A percentile compares a stretch with the other conserved stretches of the same genome.
Conservation (phyloP, 306 rosid species). For the Sophora flavescens region DNA sequence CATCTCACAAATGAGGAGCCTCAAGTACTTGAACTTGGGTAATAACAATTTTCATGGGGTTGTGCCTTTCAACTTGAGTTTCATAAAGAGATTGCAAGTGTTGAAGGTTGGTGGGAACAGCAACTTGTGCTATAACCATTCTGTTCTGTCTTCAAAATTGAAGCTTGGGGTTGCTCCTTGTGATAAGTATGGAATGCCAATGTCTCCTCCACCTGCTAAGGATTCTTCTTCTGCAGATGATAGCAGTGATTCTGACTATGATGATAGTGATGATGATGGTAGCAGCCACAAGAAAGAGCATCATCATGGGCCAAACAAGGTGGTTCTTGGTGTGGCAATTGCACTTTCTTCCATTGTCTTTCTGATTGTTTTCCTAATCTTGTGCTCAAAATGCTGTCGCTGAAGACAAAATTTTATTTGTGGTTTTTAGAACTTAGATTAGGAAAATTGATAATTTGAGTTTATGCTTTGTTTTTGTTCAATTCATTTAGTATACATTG, state of each 20-base stretch:
- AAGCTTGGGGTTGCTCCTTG: constrained; percentile 87
- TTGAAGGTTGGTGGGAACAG: constrained; percentile 74
- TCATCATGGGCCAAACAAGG: constrained; percentile 81
- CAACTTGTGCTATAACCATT: constrained; percentile 78
- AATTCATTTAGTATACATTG: constrained; percentile 47
- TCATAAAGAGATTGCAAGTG: constrained; percentile 58
- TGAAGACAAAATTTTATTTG: constrained; percentile 41
- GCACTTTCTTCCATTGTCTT: constrained; percentile 87
- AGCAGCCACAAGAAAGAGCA: constrained; percentile 49
- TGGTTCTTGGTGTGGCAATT: constrained; percentile 91
- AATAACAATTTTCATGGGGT: constrained; percentile 71
- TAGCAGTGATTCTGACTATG: constrained; percentile 52
- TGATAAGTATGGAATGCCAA: constrained; percentile 79
- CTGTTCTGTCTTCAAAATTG: constrained; percentile 71
- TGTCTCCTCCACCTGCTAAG: constrained; percentile 78
- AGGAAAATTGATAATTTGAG: constrained; percentile 47
- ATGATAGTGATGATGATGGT: constrained; percentile 52
- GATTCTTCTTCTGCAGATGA: constrained; percentile 52
- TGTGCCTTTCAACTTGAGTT: constrained; percentile 74
- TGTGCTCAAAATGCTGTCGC: constrained; percentile 77
- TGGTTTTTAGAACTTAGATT: constrained; percentile 41
- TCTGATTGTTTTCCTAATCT: constrained; percentile 74
- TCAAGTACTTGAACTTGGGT: constrained; percentile 77
- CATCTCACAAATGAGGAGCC: constrained; percentile 65
- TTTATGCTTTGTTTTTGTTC: constrained; percentile 42